Percentiles rank a stretch among this genome's conserved stretches.
Conservation (phyloP, 352 stramenopile species). For the Pythium phragmiticola region DNA sequence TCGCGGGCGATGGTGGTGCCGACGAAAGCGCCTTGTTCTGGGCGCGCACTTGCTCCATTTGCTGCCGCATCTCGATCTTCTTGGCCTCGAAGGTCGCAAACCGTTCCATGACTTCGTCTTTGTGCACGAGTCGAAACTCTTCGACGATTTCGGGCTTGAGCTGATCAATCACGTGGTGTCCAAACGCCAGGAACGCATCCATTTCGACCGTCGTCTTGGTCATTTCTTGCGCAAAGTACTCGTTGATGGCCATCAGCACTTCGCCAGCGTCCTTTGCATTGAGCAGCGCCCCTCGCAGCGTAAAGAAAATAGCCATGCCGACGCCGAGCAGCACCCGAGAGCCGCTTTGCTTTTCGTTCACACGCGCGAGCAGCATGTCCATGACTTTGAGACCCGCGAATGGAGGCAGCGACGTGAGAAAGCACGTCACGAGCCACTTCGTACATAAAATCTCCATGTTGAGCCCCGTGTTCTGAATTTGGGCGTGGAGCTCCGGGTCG, state of each 20-base stretch:
- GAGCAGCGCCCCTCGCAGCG: conserved; percentile 49
- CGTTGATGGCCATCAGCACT: conserved; percentile 74
- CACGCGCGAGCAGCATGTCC: conserved; percentile 69
- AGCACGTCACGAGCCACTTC: conserved; percentile 88
- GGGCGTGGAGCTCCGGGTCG: conserved; percentile 62
- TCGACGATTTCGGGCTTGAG: conserved; percentile 71
- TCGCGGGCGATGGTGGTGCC: conserved; percentile 56
- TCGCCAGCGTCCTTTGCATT: conserved; percentile 77
- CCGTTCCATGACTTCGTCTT: conserved; percentile 79
- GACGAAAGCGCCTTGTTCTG: conserved; percentile 19
- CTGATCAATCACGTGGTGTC: conserved; percentile 63
- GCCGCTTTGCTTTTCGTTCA: conserved; percentile 58
- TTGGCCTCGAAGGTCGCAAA: conserved; percentile 80
- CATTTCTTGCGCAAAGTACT: conserved; percentile 74
- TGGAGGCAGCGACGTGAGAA: conserved; percentile 67
- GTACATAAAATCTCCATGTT: conserved; percentile 90
- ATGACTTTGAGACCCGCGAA: conserved; percentile 79
- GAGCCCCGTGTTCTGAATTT: conserved; percentile 69
- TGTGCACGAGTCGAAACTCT: conserved; percentile 70
- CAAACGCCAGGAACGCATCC: conserved; percentile 70
- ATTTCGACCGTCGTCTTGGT: conserved; percentile 66
- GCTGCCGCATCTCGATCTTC: conserved; percentile 84
- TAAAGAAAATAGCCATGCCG: conserved; percentile 79
- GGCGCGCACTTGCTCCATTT: conserved; percentile 55
- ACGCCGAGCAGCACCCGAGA: conserved; percentile 73